These are phyloP conservation scores for Penicillium malachiteum DNA, from an alignment of 495 filamentous ascomycete genomes.

Conservation along the genomic window DNA sequence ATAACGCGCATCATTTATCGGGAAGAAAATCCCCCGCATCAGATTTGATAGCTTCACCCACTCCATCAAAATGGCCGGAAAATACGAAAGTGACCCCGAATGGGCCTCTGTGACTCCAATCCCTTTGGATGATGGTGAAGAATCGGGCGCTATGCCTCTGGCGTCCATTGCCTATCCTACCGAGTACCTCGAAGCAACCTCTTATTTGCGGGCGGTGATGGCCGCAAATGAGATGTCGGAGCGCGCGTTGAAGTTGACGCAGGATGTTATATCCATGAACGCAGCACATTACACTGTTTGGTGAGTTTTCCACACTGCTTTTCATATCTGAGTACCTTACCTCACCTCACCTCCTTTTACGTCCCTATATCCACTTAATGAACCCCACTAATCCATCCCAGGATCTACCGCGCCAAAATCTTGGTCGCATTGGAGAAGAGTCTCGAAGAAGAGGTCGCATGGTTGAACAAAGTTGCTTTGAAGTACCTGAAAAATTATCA, in stretches of 20 bases:
- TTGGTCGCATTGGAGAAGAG: constrained; percentile 65
- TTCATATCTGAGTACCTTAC: neutral
- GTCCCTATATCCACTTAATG: neutral
- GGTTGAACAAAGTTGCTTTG: constrained; percentile 80
- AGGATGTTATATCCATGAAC: constrained; percentile 86
- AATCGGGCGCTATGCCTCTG: constrained; percentile 60
- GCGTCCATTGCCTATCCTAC: constrained; percentile 85
- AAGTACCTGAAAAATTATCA: constrained; percentile 95
- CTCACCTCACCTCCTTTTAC: neutral
- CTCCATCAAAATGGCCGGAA: constrained; percentile 28
- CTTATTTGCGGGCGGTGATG: constrained; percentile 94
- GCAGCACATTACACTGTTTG: constrained; percentile 98
- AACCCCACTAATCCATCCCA: constrained; percentile 22
- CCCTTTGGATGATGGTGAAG: constrained; percentile 72
- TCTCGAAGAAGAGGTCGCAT: constrained; percentile 71
- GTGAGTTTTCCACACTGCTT: constrained; percentile 37
- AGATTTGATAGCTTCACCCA: constrained; percentile 3
- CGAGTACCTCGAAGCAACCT: constrained; percentile 83
- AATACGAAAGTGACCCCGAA: constrained; percentile 66
- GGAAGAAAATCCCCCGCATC: constrained; percentile 1
- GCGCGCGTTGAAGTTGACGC: constrained; percentile 77
- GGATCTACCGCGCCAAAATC: constrained; percentile 82
- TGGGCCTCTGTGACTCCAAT: constrained; percentile 87
- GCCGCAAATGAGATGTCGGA: constrained; percentile 77
- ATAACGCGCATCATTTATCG: neutral